Conservation (phyloP, 2,329 filamentous ascomycete genomes). For the Pseudogymnoascus sp. region DNA sequence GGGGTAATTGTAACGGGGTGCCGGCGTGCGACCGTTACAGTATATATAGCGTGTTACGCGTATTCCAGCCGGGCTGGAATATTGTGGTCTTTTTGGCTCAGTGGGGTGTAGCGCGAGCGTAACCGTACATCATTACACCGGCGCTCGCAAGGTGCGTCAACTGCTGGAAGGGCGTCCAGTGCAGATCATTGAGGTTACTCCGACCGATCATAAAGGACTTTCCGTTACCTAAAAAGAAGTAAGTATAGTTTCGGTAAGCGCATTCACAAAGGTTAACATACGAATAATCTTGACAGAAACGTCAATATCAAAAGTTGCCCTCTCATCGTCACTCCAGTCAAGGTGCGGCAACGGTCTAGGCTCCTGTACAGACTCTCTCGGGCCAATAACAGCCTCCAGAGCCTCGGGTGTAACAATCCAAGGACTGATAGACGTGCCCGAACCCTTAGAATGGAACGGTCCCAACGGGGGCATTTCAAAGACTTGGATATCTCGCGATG, state of each 20-base stretch:
- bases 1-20: too few species aligned
- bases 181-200: conserved; percentile 27
- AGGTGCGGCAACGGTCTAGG: conserved; percentile 34
- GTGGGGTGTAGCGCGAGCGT: too few species aligned
- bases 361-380: conserved; percentile 44
- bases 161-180: conserved; percentile 32
- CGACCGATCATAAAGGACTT: conserved; percentile 23
- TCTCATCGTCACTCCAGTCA: conserved; percentile 41
- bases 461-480: conserved; percentile 53
- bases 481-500: conserved; percentile 49
- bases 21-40: too few species aligned
- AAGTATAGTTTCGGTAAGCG: neutral
- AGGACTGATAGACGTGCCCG: conserved; percentile 49
- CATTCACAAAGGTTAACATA: neutral
- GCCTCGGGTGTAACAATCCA: conserved; percentile 55
- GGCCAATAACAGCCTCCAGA: conserved; percentile 41
- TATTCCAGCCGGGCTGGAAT: too few species aligned
- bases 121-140: too few species aligned
- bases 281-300: conserved; percentile 49
- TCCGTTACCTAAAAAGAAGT: conserved; percentile 33
- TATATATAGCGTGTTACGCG: too few species aligned
- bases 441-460: conserved; percentile 52
- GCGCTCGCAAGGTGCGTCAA: conserved; percentile 29
- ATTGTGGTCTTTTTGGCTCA: too few species aligned
- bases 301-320: conserved; percentile 57